Evolutionary conservation across 2,329 filamentous ascomycete genomes (phyloP).

Genomic region (Orbilia blumenaviensis): DNA sequence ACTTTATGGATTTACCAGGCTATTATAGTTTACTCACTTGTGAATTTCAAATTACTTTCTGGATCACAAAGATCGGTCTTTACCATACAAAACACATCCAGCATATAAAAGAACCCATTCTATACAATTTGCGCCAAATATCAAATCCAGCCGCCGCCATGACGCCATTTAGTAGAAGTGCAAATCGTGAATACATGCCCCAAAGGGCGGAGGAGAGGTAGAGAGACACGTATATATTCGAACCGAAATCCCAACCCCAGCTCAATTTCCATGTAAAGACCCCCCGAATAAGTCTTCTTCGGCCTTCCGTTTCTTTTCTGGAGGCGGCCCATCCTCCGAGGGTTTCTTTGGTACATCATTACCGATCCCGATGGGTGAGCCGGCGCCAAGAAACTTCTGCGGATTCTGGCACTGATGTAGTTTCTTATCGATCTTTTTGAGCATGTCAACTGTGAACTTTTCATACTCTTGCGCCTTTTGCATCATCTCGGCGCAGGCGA

Average conservation of each 20-base stretch:
- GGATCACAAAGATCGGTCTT: too few relatives aligned
- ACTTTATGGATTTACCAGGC: not conserved
- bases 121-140: not conserved
- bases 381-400: conserved; percentile 48
- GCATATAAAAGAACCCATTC: not conserved
- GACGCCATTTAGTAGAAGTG: too few relatives aligned
- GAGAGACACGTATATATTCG: too few relatives aligned
- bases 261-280: not conserved
- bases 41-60: too few relatives aligned
- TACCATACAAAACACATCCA: too few relatives aligned
- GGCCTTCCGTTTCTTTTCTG: not conserved
- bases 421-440: conserved; percentile 57
- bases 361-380: conserved; percentile 10
- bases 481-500: conserved; percentile 39
- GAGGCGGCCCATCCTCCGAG: not conserved
- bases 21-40: not conserved
- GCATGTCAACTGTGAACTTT: conserved; percentile 28
- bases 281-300: conserved; percentile 48
- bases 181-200: too few relatives aligned
- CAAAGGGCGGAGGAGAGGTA: too few relatives aligned
- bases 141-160: too few relatives aligned
- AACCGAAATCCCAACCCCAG: too few relatives aligned
- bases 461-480: conserved; percentile 35
- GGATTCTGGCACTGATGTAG: conserved; percentile 56
- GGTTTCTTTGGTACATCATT: conserved; percentile 8